A percentile compares a stretch with the other conserved stretches of the same genome.
Evolutionary conservation across 1,284 basidiomycete species (phyloP).

Genomic region (Neolentinus lepideus): DNA sequence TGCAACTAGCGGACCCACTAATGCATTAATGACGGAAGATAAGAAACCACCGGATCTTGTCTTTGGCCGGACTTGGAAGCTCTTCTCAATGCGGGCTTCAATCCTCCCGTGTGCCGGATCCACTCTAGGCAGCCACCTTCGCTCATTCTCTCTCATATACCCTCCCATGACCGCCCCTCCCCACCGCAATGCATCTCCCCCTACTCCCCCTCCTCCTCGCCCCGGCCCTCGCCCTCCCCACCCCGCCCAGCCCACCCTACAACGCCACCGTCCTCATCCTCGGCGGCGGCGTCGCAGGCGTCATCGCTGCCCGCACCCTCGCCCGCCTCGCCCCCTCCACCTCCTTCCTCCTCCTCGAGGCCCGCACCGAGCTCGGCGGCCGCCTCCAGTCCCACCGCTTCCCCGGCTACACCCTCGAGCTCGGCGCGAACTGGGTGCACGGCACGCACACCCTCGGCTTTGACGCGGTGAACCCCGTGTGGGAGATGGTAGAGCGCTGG

Average conservation of each 20-base stretch:
- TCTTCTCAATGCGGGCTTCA: no score
- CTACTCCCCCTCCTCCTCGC: background rate
- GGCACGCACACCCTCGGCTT: constrained; percentile 43
- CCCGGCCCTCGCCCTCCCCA: background rate
- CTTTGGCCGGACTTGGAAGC: no score
- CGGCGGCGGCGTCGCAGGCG: constrained; percentile 61
- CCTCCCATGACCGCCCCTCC: no score
- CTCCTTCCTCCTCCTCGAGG: constrained; percentile 59
- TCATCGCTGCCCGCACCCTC: constrained; percentile 58
- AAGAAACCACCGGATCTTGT: no score
- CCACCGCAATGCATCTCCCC: background rate
- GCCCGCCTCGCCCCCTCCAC: constrained; percentile 42
- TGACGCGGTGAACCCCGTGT: constrained; percentile 54
- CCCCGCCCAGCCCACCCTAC: background rate
- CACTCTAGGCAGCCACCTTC: no score
- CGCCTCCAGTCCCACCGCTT: constrained; percentile 44
- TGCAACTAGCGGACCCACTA: no score
- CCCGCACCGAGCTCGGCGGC: constrained; percentile 50
- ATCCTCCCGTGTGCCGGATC: no score
- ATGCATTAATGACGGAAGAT: no score
- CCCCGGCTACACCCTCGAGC: constrained; percentile 42
- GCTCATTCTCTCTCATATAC: no score
- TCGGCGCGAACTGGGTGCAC: constrained; percentile 69
- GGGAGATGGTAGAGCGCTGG: constrained; percentile 51
- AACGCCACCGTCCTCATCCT: constrained; percentile 39